phyloP scores from a whole-genome alignment of 768 basidiomycete genomes.

The Myochromella boudieri region DNA sequence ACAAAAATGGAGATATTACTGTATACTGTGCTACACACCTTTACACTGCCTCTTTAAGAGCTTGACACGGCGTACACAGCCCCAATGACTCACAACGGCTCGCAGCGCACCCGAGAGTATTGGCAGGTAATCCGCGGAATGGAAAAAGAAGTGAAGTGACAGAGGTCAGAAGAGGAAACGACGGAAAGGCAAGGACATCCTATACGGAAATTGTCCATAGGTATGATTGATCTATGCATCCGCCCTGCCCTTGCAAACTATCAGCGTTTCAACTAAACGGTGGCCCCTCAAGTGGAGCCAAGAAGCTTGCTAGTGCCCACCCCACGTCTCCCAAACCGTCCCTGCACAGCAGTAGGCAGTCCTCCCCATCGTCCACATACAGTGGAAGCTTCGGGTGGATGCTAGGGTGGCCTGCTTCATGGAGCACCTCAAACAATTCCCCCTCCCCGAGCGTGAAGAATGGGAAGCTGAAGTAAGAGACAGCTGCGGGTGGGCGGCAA shows the following conservation, averaged over 20 bases:
- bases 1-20: too few species aligned
- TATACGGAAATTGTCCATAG: too few species aligned
- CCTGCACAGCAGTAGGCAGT: slow-evolving; percentile 75
- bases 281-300: slow-evolving; percentile 52
- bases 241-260: too few species aligned
- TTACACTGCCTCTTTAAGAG: too few species aligned
- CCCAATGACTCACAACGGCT: too few species aligned
- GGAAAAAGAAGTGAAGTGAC: not conserved
- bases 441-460: slow-evolving; percentile 72
- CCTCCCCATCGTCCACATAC: slow-evolving; percentile 75
- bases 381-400: slow-evolving; percentile 71
- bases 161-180: not conserved
- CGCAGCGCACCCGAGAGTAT: too few species aligned
- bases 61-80: too few species aligned
- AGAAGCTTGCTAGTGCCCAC: slow-evolving; percentile 82
- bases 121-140: not conserved
- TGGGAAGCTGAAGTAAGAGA: slow-evolving; percentile 70
- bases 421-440: slow-evolving; percentile 64
- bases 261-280: slow-evolving; percentile 7
- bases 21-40: too few species aligned
- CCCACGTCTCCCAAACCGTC: slow-evolving; percentile 58
- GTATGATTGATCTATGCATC: too few species aligned
- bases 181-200: not conserved
- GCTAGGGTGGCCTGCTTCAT: slow-evolving; percentile 79
- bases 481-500: slow-evolving; percentile 61